Conservation (phyloP, 345 rosid genomes). For the Eucalyptus sp. region DNA sequence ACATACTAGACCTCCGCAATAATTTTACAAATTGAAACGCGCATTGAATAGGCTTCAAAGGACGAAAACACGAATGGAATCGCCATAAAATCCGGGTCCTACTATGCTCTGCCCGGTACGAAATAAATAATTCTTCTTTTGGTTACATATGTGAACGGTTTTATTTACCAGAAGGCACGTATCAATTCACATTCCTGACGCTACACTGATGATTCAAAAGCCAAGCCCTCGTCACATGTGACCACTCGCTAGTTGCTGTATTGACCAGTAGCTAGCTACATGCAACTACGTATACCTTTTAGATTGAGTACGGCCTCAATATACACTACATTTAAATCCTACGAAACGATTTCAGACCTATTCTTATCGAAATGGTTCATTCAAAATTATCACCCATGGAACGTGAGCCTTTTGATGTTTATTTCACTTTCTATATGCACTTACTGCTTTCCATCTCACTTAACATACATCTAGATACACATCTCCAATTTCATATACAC, state of each 20-base stretch:
- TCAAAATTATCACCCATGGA: neutral
- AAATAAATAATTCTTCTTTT: neutral
- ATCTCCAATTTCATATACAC: neutral
- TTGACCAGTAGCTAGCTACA: neutral
- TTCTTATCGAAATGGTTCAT: neutral
- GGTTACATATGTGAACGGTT: neutral
- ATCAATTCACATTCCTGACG: neutral
- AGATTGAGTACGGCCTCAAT: neutral
- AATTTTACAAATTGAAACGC: neutral
- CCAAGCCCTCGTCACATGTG: neutral
- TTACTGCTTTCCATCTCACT: neutral
- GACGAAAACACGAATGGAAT: neutral
- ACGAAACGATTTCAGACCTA: neutral
- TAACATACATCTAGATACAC: neutral
- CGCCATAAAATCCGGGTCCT: neutral
- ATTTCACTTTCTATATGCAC: neutral
- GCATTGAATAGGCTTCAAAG: neutral
- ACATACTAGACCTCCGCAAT: neutral
- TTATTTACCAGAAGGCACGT: neutral
- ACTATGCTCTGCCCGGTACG: neutral
- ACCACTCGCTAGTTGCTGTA: neutral
- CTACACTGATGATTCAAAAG: neutral
- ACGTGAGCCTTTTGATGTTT: neutral
- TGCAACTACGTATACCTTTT: neutral
- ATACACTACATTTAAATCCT: neutral